Percentiles rank a stretch among this genome's conserved stretches.
phyloP scores from a whole-genome alignment of 2,329 filamentous ascomycete genomes.

The Xylariaceae sp. region DNA sequence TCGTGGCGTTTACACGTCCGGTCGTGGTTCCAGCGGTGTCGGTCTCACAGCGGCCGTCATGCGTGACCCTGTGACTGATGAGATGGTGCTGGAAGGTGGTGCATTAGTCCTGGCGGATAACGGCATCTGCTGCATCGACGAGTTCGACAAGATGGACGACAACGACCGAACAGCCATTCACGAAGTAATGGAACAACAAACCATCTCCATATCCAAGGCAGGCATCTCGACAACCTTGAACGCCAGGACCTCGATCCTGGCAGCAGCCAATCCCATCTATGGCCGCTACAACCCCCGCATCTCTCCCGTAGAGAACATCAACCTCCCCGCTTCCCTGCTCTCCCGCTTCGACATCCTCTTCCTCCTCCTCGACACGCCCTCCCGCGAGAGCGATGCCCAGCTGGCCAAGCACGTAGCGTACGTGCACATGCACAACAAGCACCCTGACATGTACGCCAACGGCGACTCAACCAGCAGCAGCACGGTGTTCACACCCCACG shows the following conservation, averaged over 20 bases:
- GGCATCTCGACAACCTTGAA: slow-evolving; percentile 76
- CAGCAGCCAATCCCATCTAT: slow-evolving; percentile 94
- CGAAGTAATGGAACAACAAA: slow-evolving; percentile 87
- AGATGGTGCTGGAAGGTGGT: slow-evolving; percentile 78
- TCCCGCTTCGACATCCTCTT: slow-evolving; percentile 98
- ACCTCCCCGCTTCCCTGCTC: slow-evolving; percentile 91
- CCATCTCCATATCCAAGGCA: slow-evolving; percentile 76
- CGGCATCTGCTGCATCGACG: slow-evolving; percentile 80
- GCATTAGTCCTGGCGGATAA: slow-evolving; percentile 76
- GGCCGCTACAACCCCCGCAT: slow-evolving; percentile 97
- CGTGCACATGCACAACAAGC: slow-evolving; percentile 94
- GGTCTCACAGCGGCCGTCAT: slow-evolving; percentile 79
- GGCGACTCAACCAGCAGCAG: slow-evolving; percentile 29
- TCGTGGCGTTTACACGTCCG: slow-evolving; percentile 79
- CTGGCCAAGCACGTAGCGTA: slow-evolving; percentile 92
- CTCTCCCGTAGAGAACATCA: slow-evolving; percentile 98
- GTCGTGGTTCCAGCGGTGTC: slow-evolving; percentile 74
- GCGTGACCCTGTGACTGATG: slow-evolving; percentile 76
- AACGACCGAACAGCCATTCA: slow-evolving; percentile 76
- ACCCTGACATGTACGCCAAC: slow-evolving; percentile 66
- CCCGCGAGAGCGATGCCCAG: slow-evolving; percentile 83
- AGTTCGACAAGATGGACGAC: slow-evolving; percentile 88
- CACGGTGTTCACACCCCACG: slow-evolving; percentile 83
- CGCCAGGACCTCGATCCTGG: slow-evolving; percentile 89
- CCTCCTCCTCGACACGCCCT: slow-evolving; percentile 90